phyloP scores from a whole-genome alignment of 2,329 filamentous ascomycete genomes.

The Colletotrichum orchidophilum region DNA sequence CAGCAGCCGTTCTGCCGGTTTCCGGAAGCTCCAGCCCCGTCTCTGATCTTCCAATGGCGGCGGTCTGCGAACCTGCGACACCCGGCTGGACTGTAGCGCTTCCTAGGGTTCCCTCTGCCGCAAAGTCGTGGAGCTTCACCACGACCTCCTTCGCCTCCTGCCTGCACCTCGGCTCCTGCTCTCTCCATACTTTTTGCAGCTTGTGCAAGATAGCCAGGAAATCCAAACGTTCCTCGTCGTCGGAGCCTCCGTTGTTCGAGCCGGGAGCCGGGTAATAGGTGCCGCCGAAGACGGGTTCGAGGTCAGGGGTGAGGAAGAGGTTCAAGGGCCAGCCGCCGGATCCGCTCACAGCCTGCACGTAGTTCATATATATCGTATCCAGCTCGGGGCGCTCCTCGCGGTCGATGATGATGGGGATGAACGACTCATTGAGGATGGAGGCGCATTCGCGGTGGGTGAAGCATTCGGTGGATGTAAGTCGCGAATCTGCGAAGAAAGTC shows the following conservation, averaged over 20 bases:
- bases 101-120: slow-evolving; percentile 82
- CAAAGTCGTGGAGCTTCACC: slow-evolving; percentile 83
- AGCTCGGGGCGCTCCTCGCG: slow-evolving; percentile 93
- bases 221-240: slow-evolving; percentile 71
- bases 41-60: slow-evolving; percentile 27
- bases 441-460: slow-evolving; percentile 88
- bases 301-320: slow-evolving; percentile 92
- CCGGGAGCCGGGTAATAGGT: slow-evolving; percentile 94
- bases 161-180: slow-evolving; percentile 84
- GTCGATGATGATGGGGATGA: slow-evolving; percentile 93
- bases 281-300: slow-evolving; percentile 94
- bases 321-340: slow-evolving; percentile 95
- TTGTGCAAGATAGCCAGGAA: slow-evolving; percentile 87
- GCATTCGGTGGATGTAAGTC: slow-evolving; percentile 92
- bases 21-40: slow-evolving; percentile 39
- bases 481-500: slow-evolving; percentile 67
- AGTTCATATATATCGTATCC: slow-evolving; percentile 98
- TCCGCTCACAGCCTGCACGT: slow-evolving; percentile 91
- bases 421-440: slow-evolving; percentile 82
- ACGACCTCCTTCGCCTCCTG: slow-evolving; percentile 87
- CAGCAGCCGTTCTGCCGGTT: slow-evolving; percentile 11
- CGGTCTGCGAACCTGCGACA: slow-evolving; percentile 28
- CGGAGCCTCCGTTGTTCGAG: slow-evolving; percentile 56
- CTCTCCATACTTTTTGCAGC: slow-evolving; percentile 78
- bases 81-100: slow-evolving; percentile 43